Conservation (phyloP, 768 basidiomycete genomes). For the Lanmaoa pseudosensibilis region DNA sequence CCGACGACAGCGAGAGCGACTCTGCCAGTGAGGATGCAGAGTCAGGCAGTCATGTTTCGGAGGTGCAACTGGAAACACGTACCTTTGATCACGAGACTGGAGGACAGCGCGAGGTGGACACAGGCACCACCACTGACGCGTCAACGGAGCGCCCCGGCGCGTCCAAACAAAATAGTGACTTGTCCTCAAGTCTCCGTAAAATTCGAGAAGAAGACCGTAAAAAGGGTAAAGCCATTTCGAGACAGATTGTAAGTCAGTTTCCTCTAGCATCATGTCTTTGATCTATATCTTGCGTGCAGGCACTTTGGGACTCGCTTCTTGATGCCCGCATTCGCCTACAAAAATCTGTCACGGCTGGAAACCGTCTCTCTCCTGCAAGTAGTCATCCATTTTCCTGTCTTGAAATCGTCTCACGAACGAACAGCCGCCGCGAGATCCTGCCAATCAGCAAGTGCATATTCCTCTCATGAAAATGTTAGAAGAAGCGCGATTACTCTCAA, state of each 20-base stretch:
- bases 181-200: conserved; percentile 53
- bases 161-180: conserved; percentile 36
- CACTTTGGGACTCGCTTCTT: conserved; percentile 81
- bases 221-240: conserved; percentile 83
- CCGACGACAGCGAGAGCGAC: conserved; percentile 16
- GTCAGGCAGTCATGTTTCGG: conserved; percentile 24
- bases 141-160: conserved; percentile 5
- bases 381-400: not conserved
- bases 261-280: not conserved
- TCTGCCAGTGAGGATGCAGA: conserved; percentile 15
- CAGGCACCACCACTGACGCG: conserved; percentile 13
- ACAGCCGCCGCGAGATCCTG: conserved; percentile 35
- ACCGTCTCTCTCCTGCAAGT: conserved; percentile 65
- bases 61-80: conserved; percentile 2
- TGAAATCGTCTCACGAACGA: conserved; percentile 13
- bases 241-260: conserved; percentile 68
- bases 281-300: conserved; percentile 41
- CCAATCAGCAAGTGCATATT: conserved; percentile 40
- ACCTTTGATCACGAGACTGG: conserved; percentile 14
- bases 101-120: conserved; percentile 10
- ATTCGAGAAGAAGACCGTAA: conserved; percentile 66
- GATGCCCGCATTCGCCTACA: conserved; percentile 92
- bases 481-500: conserved; percentile 59
- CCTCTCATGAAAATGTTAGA: conserved; percentile 54
- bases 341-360: conserved; percentile 67